Percentiles rank a stretch among this genome's conserved stretches.
Conservation (phyloP, 441 rosid genomes). For the Pelargonium cotyledonis region DNA sequence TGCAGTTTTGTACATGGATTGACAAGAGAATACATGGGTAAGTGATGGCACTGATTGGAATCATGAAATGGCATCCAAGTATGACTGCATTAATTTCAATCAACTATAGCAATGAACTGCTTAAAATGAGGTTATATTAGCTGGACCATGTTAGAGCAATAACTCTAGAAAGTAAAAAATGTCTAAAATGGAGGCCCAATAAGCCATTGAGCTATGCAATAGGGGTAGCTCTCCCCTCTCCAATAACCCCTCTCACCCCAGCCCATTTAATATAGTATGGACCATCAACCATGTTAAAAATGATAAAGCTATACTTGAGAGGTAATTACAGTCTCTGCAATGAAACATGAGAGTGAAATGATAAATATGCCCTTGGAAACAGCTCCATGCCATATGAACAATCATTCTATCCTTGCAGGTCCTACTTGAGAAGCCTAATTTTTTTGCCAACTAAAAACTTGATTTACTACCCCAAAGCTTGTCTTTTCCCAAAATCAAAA, state of each 20-base stretch:
- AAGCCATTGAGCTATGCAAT: no score
- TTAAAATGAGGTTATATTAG: neutral
- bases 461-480: neutral
- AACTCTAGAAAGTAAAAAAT: neutral
- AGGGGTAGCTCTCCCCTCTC: no score
- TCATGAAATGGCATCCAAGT: neutral
- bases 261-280: neutral
- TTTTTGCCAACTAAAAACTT: neutral
- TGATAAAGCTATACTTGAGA: neutral
- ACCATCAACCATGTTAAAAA: neutral
- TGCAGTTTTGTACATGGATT: neutral
- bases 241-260: no score
- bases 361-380: neutral
- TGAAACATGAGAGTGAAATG: slow-evolving; percentile 1
- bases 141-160: neutral
- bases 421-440: neutral
- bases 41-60: neutral
- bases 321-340: neutral
- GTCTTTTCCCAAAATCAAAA: neutral
- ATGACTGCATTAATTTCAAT: neutral
- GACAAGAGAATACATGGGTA: neutral
- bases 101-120: neutral
- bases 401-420: neutral
- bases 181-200: no score
- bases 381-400: neutral